These are phyloP conservation scores for Pelargonium nanum DNA, from an alignment of 345 rosid genomes.

Conservation along the genomic window DNA sequence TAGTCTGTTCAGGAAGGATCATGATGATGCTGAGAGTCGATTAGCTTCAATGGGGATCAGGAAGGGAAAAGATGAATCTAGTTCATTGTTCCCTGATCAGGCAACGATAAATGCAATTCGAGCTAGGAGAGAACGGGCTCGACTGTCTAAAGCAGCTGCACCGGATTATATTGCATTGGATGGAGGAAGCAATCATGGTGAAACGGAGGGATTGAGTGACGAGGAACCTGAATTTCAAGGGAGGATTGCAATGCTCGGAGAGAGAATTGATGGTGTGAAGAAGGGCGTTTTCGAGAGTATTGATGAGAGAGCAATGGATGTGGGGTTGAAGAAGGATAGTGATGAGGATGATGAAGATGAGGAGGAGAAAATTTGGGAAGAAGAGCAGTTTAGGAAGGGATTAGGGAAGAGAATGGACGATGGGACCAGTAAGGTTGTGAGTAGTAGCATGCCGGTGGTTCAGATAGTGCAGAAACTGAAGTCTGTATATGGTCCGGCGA, in stretches of 20 bases:
- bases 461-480: slow-evolving; percentile 27
- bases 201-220: slow-evolving; percentile 58
- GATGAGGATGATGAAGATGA: slow-evolving; percentile 48
- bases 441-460: slow-evolving; percentile 15
- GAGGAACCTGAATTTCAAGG: slow-evolving; percentile 65
- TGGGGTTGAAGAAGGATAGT: slow-evolving; percentile 11
- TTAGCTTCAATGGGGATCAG: slow-evolving; percentile 25
- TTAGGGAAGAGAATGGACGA: slow-evolving; percentile 83
- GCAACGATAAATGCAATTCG: slow-evolving; percentile 51
- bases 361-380: slow-evolving; percentile 85
- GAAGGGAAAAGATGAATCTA: slow-evolving; percentile 18
- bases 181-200: slow-evolving; percentile 32
- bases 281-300: slow-evolving; percentile 68
- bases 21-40: slow-evolving; percentile 20
- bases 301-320: slow-evolving; percentile 24
- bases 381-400: slow-evolving; percentile 83
- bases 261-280: slow-evolving; percentile 23
- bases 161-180: slow-evolving; percentile 77
- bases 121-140: slow-evolving; percentile 56
- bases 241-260: slow-evolving; percentile 46
- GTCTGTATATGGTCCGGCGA: slow-evolving; percentile 21
- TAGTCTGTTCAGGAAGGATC: slow-evolving; percentile 2
- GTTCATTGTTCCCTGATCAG: slow-evolving; percentile 26
- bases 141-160: slow-evolving; percentile 48
- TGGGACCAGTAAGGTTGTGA: slow-evolving; percentile 26